phyloP scores from a whole-genome alignment of 2,329 filamentous ascomycete species.

The Alternaria gansuensis region DNA sequence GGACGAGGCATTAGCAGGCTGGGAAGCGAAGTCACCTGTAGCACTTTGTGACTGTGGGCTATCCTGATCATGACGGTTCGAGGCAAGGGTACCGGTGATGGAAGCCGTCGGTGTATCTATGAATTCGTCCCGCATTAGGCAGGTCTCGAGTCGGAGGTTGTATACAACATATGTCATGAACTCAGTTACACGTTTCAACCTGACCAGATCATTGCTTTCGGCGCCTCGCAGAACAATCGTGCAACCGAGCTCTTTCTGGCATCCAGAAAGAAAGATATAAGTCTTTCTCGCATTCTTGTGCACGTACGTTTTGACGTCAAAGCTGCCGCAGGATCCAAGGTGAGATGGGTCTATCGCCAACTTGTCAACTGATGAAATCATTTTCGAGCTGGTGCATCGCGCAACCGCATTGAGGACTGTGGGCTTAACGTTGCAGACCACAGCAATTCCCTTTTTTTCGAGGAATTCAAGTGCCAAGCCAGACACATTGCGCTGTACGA shows the following conservation, averaged over 20 bases:
- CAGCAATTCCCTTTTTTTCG: constrained; percentile 86
- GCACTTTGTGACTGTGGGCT: background rate
- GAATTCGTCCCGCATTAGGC: constrained; percentile 90
- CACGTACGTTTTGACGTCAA: constrained; percentile 95
- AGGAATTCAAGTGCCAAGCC: constrained; percentile 89
- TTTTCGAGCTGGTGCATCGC: constrained; percentile 86
- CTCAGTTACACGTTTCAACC: constrained; percentile 92
- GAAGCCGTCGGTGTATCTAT: constrained; percentile 77
- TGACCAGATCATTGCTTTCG: constrained; percentile 72
- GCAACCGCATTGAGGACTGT: constrained; percentile 96
- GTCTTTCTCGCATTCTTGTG: constrained; percentile 87
- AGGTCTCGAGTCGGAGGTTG: constrained; percentile 94
- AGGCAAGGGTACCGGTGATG: constrained; percentile 50
- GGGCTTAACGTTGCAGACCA: constrained; percentile 95
- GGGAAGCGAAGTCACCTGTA: background rate
- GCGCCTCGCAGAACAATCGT: constrained; percentile 92
- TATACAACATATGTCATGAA: constrained; percentile 99
- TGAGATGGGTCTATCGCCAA: constrained; percentile 77
- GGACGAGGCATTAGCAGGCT: constrained; percentile 34
- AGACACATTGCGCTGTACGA: constrained; percentile 93
- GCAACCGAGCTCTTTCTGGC: constrained; percentile 87
- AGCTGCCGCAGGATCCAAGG: constrained; percentile 82
- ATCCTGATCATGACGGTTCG: constrained; percentile 28
- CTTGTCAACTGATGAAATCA: constrained; percentile 96
- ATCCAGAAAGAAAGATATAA: constrained; percentile 94